Base-by-base conservation (phyloP, 1,284 basidiomycete species). In the Sporisorium exsertum region DNA sequence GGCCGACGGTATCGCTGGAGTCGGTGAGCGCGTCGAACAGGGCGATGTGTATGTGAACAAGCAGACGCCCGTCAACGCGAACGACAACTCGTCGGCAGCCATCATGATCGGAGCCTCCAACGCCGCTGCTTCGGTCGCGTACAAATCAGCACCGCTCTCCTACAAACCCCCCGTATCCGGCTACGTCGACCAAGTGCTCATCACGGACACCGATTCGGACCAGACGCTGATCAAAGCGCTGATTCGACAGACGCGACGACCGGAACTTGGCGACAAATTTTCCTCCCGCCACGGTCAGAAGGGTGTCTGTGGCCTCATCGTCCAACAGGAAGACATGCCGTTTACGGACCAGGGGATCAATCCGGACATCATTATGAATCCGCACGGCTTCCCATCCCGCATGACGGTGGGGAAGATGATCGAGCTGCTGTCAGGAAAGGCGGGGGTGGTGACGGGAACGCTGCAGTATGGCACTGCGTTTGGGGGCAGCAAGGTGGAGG, bases 331-430 rank as follows among this genome's bases (percentile, higher is more conserved):
- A 81, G 97, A 99, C 87, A 93, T 99, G 94, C 97, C 97, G 5
- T 99, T 99, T 89, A 97, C 95, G 83, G 96, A 99, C 87, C 91
- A 93, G 82, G 97, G 97, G 32, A 96, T 98, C 79, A 92, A 90
- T 84, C 95, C 84, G 91, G 97, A 99, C 87, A 94, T 96, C 22
- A 98, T 99, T 88, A 99, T 99, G 96, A 99, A 99, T 86, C 97
- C 97, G 3, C 97, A 99, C 87, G 97, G 97, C 83, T 99, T 99
- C 89, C 97, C 97, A 2, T 97, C 94, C 63, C 94, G 97, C 60
- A 99, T 99, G 96, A 80, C 97, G 35, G 97, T 99, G 43, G 97
- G 97, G 51, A 99, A 99, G 88, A 99, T 99, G 97, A 97, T 99
- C 65, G 97, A 99, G 87, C 88, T 98, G 26, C 88, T 99, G 22